Conservation (phyloP, 352 stramenopile genomes). For the Phytophthora cryptogea region DNA sequence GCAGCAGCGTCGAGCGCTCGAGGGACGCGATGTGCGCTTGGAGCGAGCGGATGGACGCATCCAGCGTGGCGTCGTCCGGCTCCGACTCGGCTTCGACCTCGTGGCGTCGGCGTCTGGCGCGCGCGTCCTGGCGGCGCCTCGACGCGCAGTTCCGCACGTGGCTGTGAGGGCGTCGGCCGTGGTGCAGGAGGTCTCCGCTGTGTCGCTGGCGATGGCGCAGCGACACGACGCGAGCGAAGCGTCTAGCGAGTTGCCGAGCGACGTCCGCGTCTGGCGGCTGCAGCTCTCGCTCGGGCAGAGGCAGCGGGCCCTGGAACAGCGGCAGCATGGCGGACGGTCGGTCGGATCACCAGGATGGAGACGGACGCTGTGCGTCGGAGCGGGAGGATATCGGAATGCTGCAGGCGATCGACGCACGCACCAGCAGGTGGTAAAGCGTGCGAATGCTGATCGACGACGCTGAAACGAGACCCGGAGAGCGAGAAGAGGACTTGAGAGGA, state of each 20-base stretch:
- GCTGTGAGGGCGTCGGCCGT: background rate
- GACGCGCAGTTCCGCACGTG: conserved; percentile 39
- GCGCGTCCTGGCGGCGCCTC: conserved; percentile 20
- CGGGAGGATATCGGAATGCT: background rate
- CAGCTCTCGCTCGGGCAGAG: conserved; percentile 15
- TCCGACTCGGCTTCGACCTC: conserved; percentile 14
- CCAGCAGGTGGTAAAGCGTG: conserved; percentile 4
- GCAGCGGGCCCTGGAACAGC: conserved; percentile 20
- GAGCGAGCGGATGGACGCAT: conserved; percentile 40
- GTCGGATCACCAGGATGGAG: background rate
- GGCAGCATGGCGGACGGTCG: conserved; percentile 15
- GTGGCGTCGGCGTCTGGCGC: background rate
- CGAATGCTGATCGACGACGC: conserved; percentile 9
- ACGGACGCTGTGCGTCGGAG: background rate
- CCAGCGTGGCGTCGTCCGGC: conserved; percentile 32
- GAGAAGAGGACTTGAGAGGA: background rate
- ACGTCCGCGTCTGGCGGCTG: conserved; percentile 9
- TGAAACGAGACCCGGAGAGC: background rate
- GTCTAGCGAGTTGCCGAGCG: conserved; percentile 23
- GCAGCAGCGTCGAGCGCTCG: conserved; percentile 45
- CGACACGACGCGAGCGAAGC: conserved; percentile 48
- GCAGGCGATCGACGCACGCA: background rate
- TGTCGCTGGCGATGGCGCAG: conserved; percentile 33
- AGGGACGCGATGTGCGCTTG: conserved; percentile 39
- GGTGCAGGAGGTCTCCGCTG: background rate